Evolutionary conservation across 495 filamentous ascomycete genomes (phyloP).

Genomic region (Neurospora sp.): DNA sequence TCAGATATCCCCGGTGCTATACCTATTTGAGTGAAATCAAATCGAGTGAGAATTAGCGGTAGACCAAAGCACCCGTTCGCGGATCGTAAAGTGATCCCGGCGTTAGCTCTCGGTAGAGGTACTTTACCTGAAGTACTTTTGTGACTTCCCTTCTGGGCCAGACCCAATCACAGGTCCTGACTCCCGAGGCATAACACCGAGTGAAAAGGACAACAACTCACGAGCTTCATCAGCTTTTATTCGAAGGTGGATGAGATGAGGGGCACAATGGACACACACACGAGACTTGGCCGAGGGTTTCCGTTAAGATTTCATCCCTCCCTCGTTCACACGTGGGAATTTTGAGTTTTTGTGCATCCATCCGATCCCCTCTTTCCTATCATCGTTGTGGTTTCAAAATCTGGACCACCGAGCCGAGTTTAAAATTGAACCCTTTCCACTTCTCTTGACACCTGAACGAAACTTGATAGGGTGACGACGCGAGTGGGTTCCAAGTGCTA

Average conservation of each 20-base stretch:
- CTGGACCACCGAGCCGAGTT: not conserved
- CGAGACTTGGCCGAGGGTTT: too few relatives aligned
- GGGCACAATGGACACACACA: not conserved
- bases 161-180: not conserved
- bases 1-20: too few relatives aligned
- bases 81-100: not conserved
- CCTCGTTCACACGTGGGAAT: not conserved
- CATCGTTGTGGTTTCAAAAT: not conserved
- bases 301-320: not conserved
- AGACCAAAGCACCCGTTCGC: too few relatives aligned
- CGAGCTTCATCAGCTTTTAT: not conserved
- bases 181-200: not conserved
- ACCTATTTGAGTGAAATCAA: too few relatives aligned
- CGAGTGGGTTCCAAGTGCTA: not conserved
- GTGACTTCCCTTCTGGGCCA: not conserved
- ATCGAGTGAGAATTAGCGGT: too few relatives aligned
- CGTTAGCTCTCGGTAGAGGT: not conserved
- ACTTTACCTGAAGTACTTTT: not conserved
- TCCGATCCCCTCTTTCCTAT: not conserved
- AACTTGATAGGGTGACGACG: not conserved
- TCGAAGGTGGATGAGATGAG: not conserved
- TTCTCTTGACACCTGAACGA: not conserved
- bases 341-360: not conserved
- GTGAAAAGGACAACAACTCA: not conserved
- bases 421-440: not conserved